Evolutionary conservation across 1,284 basidiomycete genomes (phyloP), one percentile per base, ranked within the genome.

Genomic region (Ganoderma meredithae): DNA sequence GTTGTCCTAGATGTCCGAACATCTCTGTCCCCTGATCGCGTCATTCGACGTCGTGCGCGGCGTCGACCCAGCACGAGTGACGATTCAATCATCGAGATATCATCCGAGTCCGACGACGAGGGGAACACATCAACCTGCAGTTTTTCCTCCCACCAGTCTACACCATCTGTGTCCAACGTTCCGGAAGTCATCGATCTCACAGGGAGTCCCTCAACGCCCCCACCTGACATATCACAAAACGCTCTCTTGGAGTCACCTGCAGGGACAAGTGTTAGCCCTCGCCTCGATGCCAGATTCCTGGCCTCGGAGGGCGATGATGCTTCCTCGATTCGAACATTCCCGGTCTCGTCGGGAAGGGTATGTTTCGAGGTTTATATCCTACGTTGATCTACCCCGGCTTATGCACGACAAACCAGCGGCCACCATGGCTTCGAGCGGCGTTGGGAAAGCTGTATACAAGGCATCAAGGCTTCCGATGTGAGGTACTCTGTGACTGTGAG

Each of bases 51-150:
- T 8, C 60, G 64, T 19, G 55, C 19, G 52, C 61, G 43, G 13
- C 52, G 40, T 27, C 39, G 64, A 13, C n/a, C 39, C 9, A 22
- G 39, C 17, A 22, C 13, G 2, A 49, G 22, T 25, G 10, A 5
- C 17, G 22, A 19, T 1, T 39, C 52, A n/a, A 19, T 44, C 39
- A 66, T 66, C 41, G 49, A 66, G 17, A 55, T 60, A 13, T 33
- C 13, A 15, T 66, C 60, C 3, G 65, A 62, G 47, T 60, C 64
- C 19, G 65, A 65, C n/a, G 63, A 64, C 31, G 41, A 33, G 43
- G 52, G 17, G 13, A 12, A 15, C 27, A 4, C 31, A 19, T 7
- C 52, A 31, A 33, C 6, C 13, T 27, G 52, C 17, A 27, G 15
- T 55, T 33, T 8, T 9, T 7, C 25, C 27, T 31, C 52, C 12